Base-by-base conservation (phyloP, 2,329 filamentous ascomycete genomes). In the Phyllachora maydis region DNA sequence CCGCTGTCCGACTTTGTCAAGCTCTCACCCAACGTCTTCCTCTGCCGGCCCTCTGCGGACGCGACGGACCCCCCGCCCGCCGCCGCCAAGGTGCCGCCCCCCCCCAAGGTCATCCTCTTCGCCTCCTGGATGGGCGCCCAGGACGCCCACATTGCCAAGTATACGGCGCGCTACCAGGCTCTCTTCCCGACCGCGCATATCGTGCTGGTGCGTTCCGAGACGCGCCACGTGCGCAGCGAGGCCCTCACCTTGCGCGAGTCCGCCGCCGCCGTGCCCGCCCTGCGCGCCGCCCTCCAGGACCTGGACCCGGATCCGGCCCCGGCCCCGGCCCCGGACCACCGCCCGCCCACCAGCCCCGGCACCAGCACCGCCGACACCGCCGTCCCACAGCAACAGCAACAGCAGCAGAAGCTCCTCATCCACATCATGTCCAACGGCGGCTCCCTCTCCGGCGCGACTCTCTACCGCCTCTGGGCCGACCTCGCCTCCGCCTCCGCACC, bases 11-110 rank as follows among this genome's bases (percentile, higher is more conserved):
- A 41, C 29, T 50, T 55, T 45, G 36, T 43, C 18, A 32, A 31
- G n/a, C 39, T 56, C 22, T 48, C 43, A n/a, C 36, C 45, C 10
- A 32, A 36, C 11, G 44, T 49, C 9, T 42, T 47, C 23, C 37
- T 50, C 32, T 46, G 46, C 30, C 37, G 40, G 3, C 47, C 48
- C 4, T 17, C 31, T 2, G 22, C 33, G 2, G 8, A 26, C 8
- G 14, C 22, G 14, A 8, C 23, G n/a, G 2, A 20, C 21, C 2
- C 26, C 18, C 10, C 20, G 13, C 13, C 11, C 6, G 7, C 23
- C 2, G 2, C 12, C 5, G 18, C 10, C 3, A 11, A 13, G 14
- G 14, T 16, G 11, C 11, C 6, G 14, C 20, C 24, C 6, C 22
- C 16, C 3, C 40, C 44, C 6, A 37, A 37, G 21, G 33, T 46